These are phyloP conservation scores for Chiua virens DNA, from an alignment of 768 basidiomycete genomes.

Conservation along the genomic window DNA sequence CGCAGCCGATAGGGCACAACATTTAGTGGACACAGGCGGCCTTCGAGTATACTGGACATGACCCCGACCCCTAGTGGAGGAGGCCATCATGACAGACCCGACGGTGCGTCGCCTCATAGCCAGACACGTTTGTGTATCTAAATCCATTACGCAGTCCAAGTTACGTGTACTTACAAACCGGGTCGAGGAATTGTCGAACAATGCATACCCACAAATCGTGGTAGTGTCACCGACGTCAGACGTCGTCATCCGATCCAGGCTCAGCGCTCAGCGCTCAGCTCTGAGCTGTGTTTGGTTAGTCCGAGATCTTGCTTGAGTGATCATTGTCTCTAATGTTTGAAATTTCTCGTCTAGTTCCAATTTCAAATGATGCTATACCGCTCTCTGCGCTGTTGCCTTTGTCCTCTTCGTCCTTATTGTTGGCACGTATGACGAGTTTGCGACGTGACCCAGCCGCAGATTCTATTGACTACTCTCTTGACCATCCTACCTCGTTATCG, in stretches of 20 bases:
- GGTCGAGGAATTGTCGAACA: constrained; percentile 68
- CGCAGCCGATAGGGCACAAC: constrained; percentile 42
- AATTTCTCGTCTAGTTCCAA: constrained; percentile 47
- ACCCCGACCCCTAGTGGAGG: constrained; percentile 47
- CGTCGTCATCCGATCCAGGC: constrained; percentile 46
- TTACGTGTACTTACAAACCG: constrained; percentile 56
- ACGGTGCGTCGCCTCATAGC: constrained; percentile 46
- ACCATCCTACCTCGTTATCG: constrained; percentile 43
- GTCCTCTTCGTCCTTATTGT: constrained; percentile 51
- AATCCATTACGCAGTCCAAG: constrained; percentile 43
- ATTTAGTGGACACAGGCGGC: constrained; percentile 43
- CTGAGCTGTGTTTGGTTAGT: constrained; percentile 50
- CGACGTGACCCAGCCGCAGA: constrained; percentile 62
- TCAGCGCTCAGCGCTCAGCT: too few species aligned
- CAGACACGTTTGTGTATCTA: neutral
- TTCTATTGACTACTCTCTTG: constrained; percentile 63
- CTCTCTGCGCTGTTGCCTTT: too few species aligned
- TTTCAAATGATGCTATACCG: constrained; percentile 49
- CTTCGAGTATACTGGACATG: constrained; percentile 40
- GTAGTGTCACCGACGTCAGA: constrained; percentile 50
- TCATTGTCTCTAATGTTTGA: constrained; percentile 2
- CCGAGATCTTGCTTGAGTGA: constrained; percentile 28
- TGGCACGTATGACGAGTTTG: constrained; percentile 55
- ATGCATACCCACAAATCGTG: constrained; percentile 64
- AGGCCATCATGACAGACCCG: constrained; percentile 53